phyloP scores from a whole-genome alignment of 2,329 filamentous ascomycete species.

The Salinomyces thailandicus region DNA sequence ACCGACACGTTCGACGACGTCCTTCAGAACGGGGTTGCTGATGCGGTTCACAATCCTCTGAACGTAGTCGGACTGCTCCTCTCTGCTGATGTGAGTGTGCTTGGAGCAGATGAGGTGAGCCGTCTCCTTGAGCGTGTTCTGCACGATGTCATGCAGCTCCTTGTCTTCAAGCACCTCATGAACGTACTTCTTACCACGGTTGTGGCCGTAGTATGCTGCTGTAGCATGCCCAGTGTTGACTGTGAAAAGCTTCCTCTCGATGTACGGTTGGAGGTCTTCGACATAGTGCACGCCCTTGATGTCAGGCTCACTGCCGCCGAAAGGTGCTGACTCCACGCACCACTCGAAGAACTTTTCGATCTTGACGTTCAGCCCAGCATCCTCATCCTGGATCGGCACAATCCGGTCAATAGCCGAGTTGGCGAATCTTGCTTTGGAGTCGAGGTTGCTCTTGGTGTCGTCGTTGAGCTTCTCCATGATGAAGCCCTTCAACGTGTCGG shows the following conservation, averaged over 20 bases:
- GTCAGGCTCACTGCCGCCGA: constrained; percentile 58
- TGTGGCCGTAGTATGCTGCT: constrained; percentile 88
- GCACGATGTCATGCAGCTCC: constrained; percentile 69
- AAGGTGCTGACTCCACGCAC: constrained; percentile 85
- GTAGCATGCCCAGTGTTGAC: constrained; percentile 98
- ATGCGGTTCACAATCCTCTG: constrained; percentile 87
- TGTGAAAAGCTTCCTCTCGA: constrained; percentile 98
- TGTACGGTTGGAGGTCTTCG: constrained; percentile 81
- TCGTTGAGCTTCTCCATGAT: constrained; percentile 61
- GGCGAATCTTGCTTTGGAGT: constrained; percentile 73
- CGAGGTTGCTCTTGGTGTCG: constrained; percentile 56
- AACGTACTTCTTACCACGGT: constrained; percentile 74
- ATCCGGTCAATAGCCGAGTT: constrained; percentile 99
- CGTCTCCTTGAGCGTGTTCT: constrained; percentile 72
- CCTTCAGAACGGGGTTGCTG: constrained; percentile 84
- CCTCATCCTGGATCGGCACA: constrained; percentile 75
- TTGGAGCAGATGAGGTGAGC: constrained; percentile 76
- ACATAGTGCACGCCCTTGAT: constrained; percentile 93
- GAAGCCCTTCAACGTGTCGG: constrained; percentile 71
- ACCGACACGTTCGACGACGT: constrained; percentile 88
- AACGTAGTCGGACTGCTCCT: constrained; percentile 77
- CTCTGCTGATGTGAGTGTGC: constrained; percentile 59
- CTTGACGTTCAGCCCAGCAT: constrained; percentile 77
- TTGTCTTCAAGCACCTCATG: constrained; percentile 78
- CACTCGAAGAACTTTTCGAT: constrained; percentile 99